Evolutionary conservation across 352 stramenopile genomes (phyloP).

Genomic region (Bremia lactucae): DNA sequence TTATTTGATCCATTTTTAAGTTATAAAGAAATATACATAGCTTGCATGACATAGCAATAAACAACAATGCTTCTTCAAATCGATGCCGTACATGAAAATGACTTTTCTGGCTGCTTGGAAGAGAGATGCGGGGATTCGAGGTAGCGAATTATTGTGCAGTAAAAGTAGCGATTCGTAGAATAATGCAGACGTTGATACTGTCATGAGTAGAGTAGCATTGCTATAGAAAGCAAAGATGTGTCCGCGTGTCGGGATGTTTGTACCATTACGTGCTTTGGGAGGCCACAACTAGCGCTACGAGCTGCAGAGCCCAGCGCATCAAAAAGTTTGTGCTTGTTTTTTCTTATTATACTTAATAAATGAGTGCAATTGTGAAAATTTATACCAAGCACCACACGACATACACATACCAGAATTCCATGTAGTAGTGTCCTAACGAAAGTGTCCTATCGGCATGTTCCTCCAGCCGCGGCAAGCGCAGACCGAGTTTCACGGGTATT

Average conservation of each 20-base stretch:
- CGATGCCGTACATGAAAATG: slow-evolving; percentile 25
- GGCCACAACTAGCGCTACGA: no score
- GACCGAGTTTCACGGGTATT: slow-evolving; percentile 62
- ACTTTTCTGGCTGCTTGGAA: slow-evolving; percentile 33
- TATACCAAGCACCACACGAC: no score
- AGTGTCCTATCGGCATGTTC: slow-evolving; percentile 42
- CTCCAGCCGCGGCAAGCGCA: slow-evolving; percentile 47
- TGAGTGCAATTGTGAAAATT: no score
- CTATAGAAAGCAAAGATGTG: slow-evolving; percentile 26
- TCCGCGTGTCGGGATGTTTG: slow-evolving; percentile 20
- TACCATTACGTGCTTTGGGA: no score
- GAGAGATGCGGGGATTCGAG: slow-evolving; percentile 26
- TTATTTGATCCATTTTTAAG: slow-evolving; percentile 48
- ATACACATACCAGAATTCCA: no score
- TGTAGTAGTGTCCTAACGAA: no score
- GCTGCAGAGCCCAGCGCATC: no score
- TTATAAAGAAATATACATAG: neutral
- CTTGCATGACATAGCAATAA: neutral
- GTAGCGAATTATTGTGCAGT: slow-evolving; percentile 44
- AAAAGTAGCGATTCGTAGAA: slow-evolving; percentile 21
- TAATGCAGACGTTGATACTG: slow-evolving; percentile 16
- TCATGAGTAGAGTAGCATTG: slow-evolving; percentile 3
- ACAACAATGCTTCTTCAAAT: neutral
- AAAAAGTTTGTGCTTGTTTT: no score
- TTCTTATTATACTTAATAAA: no score